Conservation (phyloP, 768 basidiomycete species). For the Lactarius psammicola region DNA sequence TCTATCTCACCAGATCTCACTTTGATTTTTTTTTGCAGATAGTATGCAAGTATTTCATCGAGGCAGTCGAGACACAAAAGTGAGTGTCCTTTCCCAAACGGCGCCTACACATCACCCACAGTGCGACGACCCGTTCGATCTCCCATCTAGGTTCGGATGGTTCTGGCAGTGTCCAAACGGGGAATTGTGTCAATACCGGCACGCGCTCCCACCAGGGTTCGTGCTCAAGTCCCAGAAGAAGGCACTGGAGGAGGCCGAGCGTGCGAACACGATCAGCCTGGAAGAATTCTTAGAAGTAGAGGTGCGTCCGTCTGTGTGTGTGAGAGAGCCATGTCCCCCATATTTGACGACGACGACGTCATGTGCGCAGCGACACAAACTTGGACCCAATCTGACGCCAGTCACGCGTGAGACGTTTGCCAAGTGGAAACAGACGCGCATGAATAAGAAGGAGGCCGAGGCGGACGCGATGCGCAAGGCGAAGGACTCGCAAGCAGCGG, state of each 20-base stretch:
- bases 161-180: constrained; percentile 96
- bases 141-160: constrained; percentile 69
- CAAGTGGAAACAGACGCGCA: constrained; percentile 90
- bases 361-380: constrained; percentile 78
- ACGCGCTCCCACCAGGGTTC: constrained; percentile 94
- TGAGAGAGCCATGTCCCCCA: background rate
- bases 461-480: constrained; percentile 75
- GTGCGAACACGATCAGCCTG: constrained; percentile 82
- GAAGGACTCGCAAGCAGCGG: constrained; percentile 76
- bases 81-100: constrained; percentile 35
- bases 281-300: constrained; percentile 99
- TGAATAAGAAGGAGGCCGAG: constrained; percentile 95
- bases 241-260: constrained; percentile 86
- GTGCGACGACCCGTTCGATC: background rate
- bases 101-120: background rate
- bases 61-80: constrained; percentile 92
- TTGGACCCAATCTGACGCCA: constrained; percentile 86
- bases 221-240: constrained; percentile 93
- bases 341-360: background rate
- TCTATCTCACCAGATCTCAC: constrained; percentile 5
- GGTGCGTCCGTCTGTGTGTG: constrained; percentile 45
- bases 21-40: constrained; percentile 51
- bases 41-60: constrained; percentile 96
- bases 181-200: constrained; percentile 87
- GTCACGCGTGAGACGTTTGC: constrained; percentile 92